phyloP scores from a whole-genome alignment of 2,329 filamentous ascomycete genomes.

The Aspergillus aculeatus region DNA sequence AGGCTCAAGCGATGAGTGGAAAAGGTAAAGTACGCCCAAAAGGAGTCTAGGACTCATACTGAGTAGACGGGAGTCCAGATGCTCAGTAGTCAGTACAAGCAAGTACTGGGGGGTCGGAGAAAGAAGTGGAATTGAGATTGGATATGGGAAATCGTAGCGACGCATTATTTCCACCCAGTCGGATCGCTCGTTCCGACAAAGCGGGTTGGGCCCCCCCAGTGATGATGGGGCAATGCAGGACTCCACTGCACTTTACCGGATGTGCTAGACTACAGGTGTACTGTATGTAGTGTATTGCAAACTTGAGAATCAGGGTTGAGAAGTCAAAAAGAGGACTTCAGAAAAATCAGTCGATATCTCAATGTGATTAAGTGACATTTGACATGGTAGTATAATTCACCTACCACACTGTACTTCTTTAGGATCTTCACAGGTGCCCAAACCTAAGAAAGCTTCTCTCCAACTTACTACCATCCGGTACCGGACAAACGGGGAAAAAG shows the following conservation, averaged over 20 bases:
- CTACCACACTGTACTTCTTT: background rate
- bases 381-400: no score
- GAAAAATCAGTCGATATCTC: no score
- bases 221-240: background rate
- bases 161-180: slow-evolving; percentile 1
- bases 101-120: no score
- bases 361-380: no score
- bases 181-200: slow-evolving; percentile 6
- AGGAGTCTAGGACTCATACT: no score
- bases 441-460: background rate
- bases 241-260: background rate
- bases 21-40: no score
- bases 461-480: background rate
- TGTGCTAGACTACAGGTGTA: background rate
- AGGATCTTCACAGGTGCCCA: background rate
- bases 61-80: no score
- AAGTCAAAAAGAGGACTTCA: background rate
- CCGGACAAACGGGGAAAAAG: background rate
- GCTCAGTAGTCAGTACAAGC: no score
- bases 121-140: no score
- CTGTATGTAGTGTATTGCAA: no score
- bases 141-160: background rate
- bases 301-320: background rate
- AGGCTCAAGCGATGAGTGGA: no score
- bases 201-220: slow-evolving; percentile 1